Conservation (phyloP, 2,329 filamentous ascomycete species). For the Uncinocarpus reesii region DNA sequence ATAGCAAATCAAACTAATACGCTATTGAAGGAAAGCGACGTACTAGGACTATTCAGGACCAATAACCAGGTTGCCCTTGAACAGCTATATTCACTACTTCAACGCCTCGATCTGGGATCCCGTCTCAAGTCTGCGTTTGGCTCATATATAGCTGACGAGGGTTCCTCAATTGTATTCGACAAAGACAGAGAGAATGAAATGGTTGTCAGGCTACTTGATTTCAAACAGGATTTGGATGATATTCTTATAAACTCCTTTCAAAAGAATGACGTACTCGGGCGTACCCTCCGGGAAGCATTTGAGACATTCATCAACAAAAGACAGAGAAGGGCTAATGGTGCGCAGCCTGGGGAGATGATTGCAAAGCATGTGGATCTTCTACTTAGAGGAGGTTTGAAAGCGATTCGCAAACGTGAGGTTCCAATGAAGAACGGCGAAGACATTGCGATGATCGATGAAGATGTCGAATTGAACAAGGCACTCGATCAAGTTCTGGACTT, state of each 20-base stretch:
- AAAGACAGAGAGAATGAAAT: constrained; percentile 70
- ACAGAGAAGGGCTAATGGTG: constrained; percentile 68
- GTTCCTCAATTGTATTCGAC: constrained; percentile 68
- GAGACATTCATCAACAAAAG: constrained; percentile 84
- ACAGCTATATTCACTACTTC: constrained; percentile 66
- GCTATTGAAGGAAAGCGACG: constrained; percentile 54
- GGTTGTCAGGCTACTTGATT: constrained; percentile 68
- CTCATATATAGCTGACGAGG: constrained; percentile 65
- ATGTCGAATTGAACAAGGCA: constrained; percentile 82
- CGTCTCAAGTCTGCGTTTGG: constrained; percentile 64
- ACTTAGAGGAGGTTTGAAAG: constrained; percentile 76
- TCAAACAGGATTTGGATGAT: constrained; percentile 68
- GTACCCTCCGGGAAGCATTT: constrained; percentile 75
- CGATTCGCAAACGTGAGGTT: constrained; percentile 59
- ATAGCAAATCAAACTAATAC: constrained; percentile 58
- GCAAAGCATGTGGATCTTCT: constrained; percentile 92
- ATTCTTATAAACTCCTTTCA: constrained; percentile 68
- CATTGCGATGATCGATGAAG: constrained; percentile 65
- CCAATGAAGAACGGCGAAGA: constrained; percentile 44
- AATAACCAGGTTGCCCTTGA: constrained; percentile 61
- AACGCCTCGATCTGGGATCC: constrained; percentile 58
- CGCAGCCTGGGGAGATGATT: constrained; percentile 96
- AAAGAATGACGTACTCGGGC: constrained; percentile 64
- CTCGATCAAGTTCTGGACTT: constrained; percentile 86
- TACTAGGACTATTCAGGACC: constrained; percentile 63